A percentile compares a stretch with the other conserved stretches of the same genome.
Conservation (phyloP, 106 monocot species). For the Acorus gramineus region DNA sequence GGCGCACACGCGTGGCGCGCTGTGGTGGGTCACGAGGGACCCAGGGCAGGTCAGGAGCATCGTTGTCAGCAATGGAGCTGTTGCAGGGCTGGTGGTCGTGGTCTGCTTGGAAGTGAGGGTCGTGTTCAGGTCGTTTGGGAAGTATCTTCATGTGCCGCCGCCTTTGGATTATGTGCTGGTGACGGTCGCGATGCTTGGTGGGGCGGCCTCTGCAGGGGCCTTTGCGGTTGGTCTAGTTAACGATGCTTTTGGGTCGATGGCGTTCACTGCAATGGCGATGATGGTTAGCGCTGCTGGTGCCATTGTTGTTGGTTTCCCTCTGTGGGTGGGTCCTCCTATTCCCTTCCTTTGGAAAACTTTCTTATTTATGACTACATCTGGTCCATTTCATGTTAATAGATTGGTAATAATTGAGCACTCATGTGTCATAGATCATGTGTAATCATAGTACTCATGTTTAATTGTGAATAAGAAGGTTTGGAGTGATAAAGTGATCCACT, state of each 20-base stretch:
- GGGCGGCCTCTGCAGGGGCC: constrained; percentile 46
- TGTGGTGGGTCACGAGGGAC: constrained; percentile 92
- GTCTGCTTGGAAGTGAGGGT: constrained; percentile 85
- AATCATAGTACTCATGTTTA: no score
- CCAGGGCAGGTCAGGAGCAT: constrained; percentile 42
- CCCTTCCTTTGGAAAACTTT: no score
- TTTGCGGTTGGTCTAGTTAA: constrained; percentile 67
- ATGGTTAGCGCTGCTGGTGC: constrained; percentile 78
- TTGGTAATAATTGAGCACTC: no score
- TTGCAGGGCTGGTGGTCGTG: constrained; percentile 73
- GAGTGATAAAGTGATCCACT: no score
- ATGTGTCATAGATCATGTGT: no score
- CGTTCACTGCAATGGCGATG: constrained; percentile 54
- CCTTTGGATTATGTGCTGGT: constrained; percentile 92
- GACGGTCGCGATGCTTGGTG: constrained; percentile 89
- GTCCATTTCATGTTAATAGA: background rate
- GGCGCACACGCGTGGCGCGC: constrained; percentile 55
- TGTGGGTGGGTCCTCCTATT: constrained; percentile 36
- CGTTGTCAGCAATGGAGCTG: constrained; percentile 71
- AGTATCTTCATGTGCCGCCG: constrained; percentile 80
- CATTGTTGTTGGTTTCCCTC: constrained; percentile 78
- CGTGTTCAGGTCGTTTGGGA: constrained; percentile 84
- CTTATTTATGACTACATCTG: background rate
- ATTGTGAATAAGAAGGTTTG: no score
- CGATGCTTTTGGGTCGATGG: constrained; percentile 59